These are phyloP conservation scores for Beauveria sp. DNA, from an alignment of 2,329 filamentous ascomycete species.

Conservation along the genomic window DNA sequence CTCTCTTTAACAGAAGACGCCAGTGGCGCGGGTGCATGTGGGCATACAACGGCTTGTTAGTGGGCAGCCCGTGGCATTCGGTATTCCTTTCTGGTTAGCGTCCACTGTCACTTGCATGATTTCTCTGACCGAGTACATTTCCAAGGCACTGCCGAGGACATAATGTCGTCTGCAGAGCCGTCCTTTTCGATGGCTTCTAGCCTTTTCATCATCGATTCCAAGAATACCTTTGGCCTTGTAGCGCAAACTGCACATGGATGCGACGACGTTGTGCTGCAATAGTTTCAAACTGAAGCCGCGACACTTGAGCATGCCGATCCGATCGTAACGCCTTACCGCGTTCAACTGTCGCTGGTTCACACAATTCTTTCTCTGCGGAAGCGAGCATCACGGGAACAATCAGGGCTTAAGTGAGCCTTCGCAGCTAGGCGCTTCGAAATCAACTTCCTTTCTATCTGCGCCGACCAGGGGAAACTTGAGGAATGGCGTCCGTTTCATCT, in stretches of 20 bases:
- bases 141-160: not conserved
- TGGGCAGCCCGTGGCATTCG: slow-evolving; percentile 9
- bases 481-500: slow-evolving; percentile 33
- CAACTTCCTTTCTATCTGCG: not conserved
- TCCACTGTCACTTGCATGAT: slow-evolving; percentile 5
- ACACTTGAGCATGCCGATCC: not conserved
- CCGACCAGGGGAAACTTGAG: not conserved
- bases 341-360: not conserved
- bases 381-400: not conserved
- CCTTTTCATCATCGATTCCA: not conserved
- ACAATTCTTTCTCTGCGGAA: not conserved
- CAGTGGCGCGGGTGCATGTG: slow-evolving; percentile 8
- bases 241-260: not conserved
- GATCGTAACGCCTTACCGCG: not conserved
- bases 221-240: not conserved
- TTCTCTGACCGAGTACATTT: slow-evolving; percentile 9
- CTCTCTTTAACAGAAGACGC: not conserved
- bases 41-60: slow-evolving; percentile 9
- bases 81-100: slow-evolving; percentile 13
- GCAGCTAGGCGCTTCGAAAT: not conserved
- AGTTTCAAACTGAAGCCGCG: not conserved
- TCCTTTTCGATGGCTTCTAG: not conserved
- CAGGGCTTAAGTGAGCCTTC: not conserved
- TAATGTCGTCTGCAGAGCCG: slow-evolving; percentile 9
- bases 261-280: not conserved